Evolutionary conservation across 257 asterid genomes (phyloP), one percentile per base, ranked within the genome.

Genomic region (Fraxinus anomala): DNA sequence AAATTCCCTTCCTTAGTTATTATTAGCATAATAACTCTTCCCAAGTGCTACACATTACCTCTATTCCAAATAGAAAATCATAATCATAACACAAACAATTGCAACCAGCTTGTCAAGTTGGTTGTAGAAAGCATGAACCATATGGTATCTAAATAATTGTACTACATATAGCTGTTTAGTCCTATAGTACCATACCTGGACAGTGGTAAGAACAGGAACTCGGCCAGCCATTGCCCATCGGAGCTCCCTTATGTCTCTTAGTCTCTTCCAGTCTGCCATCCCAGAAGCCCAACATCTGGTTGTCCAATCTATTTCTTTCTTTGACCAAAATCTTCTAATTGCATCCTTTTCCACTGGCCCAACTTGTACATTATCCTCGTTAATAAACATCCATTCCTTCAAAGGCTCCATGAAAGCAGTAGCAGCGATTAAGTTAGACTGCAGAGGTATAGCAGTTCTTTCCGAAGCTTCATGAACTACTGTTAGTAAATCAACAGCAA

Each of bases 331-430:
- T 85, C 99, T 91, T 86, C 99, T 88, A 73, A 96, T 83, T 56
- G 99, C 92, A 59, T 96, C 98, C 88, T 96, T 96, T 93, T 96
- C 99, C 76, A 96, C 90, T 11, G 98, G 99, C 73, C 99, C 99
- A 84, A 88, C 90, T 87, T 96, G 87, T 51, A 77, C 82, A 68
- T 96, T 92, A 82, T 89, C 91, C 81, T 87, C 89, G 89, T 92
- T 87, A 10, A 87, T 83, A 80, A 89, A 89, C 94, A 86, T 90
- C 99, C 99, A 96, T 85, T 93, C 98, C 88, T 96, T 96, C 77
- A 88, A 76, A 16, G 99, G 99, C 81, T 96, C 99, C 97, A 90
- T 92, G 84, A 96, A 96, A 75, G 99, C 97, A 88, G 92, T 85
- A 80, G 99, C 97, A 76, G 99, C 99, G 79, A 96, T 93, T 87